Percentiles rank a stretch among this genome's conserved stretches.
Evolutionary conservation across 2,329 filamentous ascomycete species (phyloP).

Genomic region (Didymella sp.): DNA sequence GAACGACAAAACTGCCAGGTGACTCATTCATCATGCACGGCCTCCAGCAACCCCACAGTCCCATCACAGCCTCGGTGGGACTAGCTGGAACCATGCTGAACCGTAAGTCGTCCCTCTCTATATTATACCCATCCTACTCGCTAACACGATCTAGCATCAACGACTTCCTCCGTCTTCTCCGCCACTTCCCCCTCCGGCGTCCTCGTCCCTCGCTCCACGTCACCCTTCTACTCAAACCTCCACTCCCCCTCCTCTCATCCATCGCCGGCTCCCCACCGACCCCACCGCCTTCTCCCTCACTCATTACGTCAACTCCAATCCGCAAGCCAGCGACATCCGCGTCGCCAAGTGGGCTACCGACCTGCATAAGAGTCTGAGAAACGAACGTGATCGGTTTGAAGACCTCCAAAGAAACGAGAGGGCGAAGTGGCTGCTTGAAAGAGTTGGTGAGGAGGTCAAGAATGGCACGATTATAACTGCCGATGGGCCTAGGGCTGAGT

Average conservation of each 20-base stretch:
- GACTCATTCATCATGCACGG: slow-evolving; percentile 40
- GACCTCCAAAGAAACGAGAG: slow-evolving; percentile 66
- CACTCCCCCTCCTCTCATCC: slow-evolving; percentile 48
- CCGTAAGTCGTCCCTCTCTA: slow-evolving; percentile 22
- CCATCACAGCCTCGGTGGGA: slow-evolving; percentile 41
- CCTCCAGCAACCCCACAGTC: slow-evolving; percentile 34
- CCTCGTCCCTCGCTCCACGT: slow-evolving; percentile 45
- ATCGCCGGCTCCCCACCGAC: slow-evolving; percentile 42
- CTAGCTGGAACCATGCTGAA: slow-evolving; percentile 35
- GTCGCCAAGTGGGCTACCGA: slow-evolving; percentile 84
- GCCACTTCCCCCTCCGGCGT: slow-evolving; percentile 49
- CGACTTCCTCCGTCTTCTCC: slow-evolving; percentile 47
- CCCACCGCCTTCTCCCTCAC: slow-evolving; percentile 47
- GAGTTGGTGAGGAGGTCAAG: slow-evolving; percentile 69
- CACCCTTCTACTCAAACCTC: slow-evolving; percentile 45
- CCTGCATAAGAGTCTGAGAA: slow-evolving; percentile 75
- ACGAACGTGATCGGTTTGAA: slow-evolving; percentile 74
- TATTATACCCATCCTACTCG: background rate
- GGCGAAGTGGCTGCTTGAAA: slow-evolving; percentile 72
- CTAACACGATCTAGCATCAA: slow-evolving; percentile 30
- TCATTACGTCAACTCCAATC: slow-evolving; percentile 62
- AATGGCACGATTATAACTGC: slow-evolving; percentile 40
- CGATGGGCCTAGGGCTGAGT: slow-evolving; percentile 41
- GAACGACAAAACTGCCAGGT: slow-evolving; percentile 45
- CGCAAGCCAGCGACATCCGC: slow-evolving; percentile 70